Percentiles rank a stretch among this genome's conserved stretches.
phyloP scores from a whole-genome alignment of 2,329 filamentous ascomycete species.

The Talaromyces atroroseus region DNA sequence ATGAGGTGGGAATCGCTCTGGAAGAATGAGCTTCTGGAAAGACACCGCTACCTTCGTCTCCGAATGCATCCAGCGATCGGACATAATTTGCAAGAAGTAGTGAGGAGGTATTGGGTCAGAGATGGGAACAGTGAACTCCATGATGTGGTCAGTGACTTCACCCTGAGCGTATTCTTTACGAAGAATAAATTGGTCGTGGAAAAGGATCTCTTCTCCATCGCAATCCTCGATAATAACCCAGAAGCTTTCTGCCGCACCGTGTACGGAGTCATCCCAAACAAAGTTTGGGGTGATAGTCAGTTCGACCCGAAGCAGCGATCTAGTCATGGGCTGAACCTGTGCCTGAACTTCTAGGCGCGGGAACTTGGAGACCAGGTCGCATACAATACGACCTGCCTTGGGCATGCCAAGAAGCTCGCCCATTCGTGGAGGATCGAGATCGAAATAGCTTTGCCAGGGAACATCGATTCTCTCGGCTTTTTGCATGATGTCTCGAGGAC shows the following conservation, averaged over 20 bases:
- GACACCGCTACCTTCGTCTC: slow-evolving; percentile 90
- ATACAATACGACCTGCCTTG: slow-evolving; percentile 79
- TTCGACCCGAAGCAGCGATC: slow-evolving; percentile 86
- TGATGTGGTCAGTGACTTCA: slow-evolving; percentile 86
- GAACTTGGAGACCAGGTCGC: slow-evolving; percentile 83
- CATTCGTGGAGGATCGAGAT: slow-evolving; percentile 93
- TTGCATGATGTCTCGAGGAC: slow-evolving; percentile 76
- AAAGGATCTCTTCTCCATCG: slow-evolving; percentile 91
- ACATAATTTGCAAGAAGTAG: slow-evolving; percentile 93
- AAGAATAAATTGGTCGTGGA: slow-evolving; percentile 88
- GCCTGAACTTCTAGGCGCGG: slow-evolving; percentile 88
- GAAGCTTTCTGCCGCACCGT: slow-evolving; percentile 84
- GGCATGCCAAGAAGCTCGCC: slow-evolving; percentile 88
- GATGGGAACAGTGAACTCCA: slow-evolving; percentile 95
- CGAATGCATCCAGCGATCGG: slow-evolving; percentile 97
- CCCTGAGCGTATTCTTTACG: slow-evolving; percentile 80
- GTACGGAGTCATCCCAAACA: slow-evolving; percentile 85
- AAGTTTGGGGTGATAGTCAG: slow-evolving; percentile 91
- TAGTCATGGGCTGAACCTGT: slow-evolving; percentile 88
- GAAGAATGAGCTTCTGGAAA: slow-evolving; percentile 89
- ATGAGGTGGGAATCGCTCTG: slow-evolving; percentile 91
- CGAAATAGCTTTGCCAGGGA: slow-evolving; percentile 88
- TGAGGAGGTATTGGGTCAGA: slow-evolving; percentile 97
- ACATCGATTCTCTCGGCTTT: slow-evolving; percentile 95
- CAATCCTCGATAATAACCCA: slow-evolving; percentile 98